Evolutionary conservation across 78 protist genomes (phyloP), one percentile per base, ranked within the genome.

Genomic region (Cavenderia fasciculata): DNA sequence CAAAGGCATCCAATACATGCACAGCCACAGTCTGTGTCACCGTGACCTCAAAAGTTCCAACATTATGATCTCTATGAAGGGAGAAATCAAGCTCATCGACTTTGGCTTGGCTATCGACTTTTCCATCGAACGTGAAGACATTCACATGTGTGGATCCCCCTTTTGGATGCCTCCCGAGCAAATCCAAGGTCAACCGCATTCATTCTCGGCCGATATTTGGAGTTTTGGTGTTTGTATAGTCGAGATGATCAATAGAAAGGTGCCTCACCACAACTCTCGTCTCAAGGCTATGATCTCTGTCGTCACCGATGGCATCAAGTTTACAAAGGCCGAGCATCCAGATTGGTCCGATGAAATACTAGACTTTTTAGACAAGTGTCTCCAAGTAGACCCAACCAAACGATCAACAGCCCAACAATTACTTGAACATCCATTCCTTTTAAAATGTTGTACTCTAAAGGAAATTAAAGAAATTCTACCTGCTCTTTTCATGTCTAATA

Each of bases 101-200:
- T 90, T 90, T 46, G 94, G 94, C 6, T 27, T 90, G 47, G 72
- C 72, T 4, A 63, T 63, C 25, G 72, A 63, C n/a, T 29, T 90
- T 70, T 49, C 61, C 62, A 1, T 36, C 69, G 46, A 78, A 46
- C 73, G 71, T 23, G 82, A 56, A 3, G 29, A 74, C 23, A 59
- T 66, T 33, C 94, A 90, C 38, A 90, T 90, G 94, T 82, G 76
- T n/a, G 94, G 94, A 16, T 77, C 94, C 19, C 94, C 94, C 0
- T 90, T 68, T 1, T 90, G 87, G 70, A 90, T 90, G 94, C 59
- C 94, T 25, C 94, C 94, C 8, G 94, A 90, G 36, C 76, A 74
- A 74, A 52, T 90, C 1, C 61, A 63, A 8, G 89, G 94, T 1
- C 66, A 78, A 3, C 57, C 86, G 6, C 76, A 72, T 54, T 71